Conservation (phyloP, 176 grass and related monocot genomes). For the Typha latifolia region DNA sequence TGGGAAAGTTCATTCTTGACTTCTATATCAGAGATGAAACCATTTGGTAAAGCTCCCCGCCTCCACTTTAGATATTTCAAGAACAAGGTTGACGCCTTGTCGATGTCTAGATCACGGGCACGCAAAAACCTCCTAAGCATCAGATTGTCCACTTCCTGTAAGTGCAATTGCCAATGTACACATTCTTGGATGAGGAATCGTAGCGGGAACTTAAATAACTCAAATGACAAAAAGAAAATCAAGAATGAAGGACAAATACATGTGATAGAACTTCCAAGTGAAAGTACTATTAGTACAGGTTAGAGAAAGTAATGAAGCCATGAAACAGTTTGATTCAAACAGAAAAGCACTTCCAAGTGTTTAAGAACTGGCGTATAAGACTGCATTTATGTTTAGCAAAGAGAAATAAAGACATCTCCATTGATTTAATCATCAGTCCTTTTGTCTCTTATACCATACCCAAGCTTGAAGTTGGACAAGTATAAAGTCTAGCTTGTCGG, state of each 20-base stretch:
- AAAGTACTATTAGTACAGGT: no score
- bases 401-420: no score
- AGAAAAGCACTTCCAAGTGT: no score
- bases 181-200: neutral
- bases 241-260: neutral
- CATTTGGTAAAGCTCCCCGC: constrained; percentile 39
- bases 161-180: neutral
- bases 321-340: no score
- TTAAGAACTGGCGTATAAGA: no score
- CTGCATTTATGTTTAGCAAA: no score
- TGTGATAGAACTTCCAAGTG: neutral
- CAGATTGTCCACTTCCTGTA: constrained; percentile 66
- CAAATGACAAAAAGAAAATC: neutral
- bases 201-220: neutral
- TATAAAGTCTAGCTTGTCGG: no score
- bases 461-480: no score
- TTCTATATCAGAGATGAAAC: constrained; percentile 41
- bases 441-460: no score
- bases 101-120: constrained; percentile 46
- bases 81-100: constrained; percentile 54
- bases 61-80: constrained; percentile 63
- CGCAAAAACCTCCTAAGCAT: constrained; percentile 68
- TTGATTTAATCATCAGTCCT: no score
- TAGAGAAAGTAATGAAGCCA: no score
- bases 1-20: constrained; percentile 43